Evolutionary conservation across 768 basidiomycete species (phyloP).

Genomic region (Naganishia randhawae): DNA sequence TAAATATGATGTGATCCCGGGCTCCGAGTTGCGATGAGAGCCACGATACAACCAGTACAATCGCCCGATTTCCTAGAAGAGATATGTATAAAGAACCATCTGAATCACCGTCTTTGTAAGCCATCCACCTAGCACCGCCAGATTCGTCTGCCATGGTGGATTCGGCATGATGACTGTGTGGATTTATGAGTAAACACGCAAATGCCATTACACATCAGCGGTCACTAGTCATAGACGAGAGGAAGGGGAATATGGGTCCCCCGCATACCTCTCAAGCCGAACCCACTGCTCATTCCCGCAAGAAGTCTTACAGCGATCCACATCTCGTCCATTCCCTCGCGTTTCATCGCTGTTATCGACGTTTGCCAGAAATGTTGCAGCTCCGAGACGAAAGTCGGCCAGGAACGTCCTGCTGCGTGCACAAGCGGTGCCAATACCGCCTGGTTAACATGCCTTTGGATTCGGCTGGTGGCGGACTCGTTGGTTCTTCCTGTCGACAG

Average conservation of each 20-base stretch:
- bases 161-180: constrained; percentile 42
- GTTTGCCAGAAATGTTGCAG: background rate
- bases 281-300: constrained; percentile 49
- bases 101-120: constrained; percentile 26
- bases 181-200: background rate
- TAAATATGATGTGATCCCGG: too few relatives aligned
- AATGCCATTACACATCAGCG: too few relatives aligned
- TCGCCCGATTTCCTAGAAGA: background rate
- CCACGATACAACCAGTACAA: too few relatives aligned
- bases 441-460: background rate
- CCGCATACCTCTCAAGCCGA: constrained; percentile 41
- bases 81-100: constrained; percentile 3
- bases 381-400: background rate
- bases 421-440: background rate
- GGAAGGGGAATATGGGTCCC: background rate
- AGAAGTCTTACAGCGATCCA: constrained; percentile 46
- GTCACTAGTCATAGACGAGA: background rate
- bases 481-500: background rate
- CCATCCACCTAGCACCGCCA: constrained; percentile 45
- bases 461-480: background rate
- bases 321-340: constrained; percentile 35
- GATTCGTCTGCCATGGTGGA: constrained; percentile 42
- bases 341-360: constrained; percentile 13
- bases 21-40: too few relatives aligned
- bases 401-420: background rate